phyloP scores from a whole-genome alignment of 2,329 filamentous ascomycete species.

The Phyllosticta ampelicida region DNA sequence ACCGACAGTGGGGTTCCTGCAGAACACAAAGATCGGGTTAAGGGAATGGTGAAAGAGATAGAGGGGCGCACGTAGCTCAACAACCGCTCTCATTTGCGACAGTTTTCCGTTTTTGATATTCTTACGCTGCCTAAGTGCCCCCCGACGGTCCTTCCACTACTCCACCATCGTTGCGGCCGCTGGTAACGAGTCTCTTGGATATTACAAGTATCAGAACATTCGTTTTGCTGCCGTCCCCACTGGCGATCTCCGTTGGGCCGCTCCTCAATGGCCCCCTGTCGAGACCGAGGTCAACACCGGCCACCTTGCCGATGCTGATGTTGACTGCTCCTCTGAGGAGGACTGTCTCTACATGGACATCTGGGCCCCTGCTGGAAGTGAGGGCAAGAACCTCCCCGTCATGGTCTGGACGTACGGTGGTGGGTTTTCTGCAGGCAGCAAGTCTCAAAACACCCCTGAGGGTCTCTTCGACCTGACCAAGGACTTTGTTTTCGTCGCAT shows the following conservation, averaged over 20 bases:
- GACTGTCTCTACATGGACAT: constrained; percentile 43
- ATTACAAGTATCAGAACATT: constrained; percentile 35
- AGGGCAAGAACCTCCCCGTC: constrained; percentile 32
- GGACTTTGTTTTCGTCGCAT: constrained; percentile 25
- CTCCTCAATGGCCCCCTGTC: constrained; percentile 28
- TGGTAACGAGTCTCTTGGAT: constrained; percentile 17
- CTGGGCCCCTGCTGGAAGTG: constrained; percentile 34
- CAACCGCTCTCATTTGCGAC: no score
- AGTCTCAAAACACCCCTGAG: constrained; percentile 17
- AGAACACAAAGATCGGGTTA: no score
- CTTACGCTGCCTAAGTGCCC: no score
- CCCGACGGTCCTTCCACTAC: constrained; percentile 22
- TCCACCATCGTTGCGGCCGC: constrained; percentile 16
- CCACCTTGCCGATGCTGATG: constrained; percentile 24
- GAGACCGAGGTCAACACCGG: constrained; percentile 25
- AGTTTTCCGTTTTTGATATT: no score
- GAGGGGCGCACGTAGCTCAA: no score
- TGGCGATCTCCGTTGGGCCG: constrained; percentile 31
- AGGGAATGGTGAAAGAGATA: no score
- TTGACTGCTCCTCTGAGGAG: constrained; percentile 28
- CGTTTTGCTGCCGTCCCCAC: constrained; percentile 35
- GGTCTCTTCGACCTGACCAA: constrained; percentile 25
- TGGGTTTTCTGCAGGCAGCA: constrained; percentile 21
- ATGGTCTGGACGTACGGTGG: constrained; percentile 41
- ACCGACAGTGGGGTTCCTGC: no score